Conservation (phyloP, 2,329 filamentous ascomycete species). For the Trichoderma gracile region DNA sequence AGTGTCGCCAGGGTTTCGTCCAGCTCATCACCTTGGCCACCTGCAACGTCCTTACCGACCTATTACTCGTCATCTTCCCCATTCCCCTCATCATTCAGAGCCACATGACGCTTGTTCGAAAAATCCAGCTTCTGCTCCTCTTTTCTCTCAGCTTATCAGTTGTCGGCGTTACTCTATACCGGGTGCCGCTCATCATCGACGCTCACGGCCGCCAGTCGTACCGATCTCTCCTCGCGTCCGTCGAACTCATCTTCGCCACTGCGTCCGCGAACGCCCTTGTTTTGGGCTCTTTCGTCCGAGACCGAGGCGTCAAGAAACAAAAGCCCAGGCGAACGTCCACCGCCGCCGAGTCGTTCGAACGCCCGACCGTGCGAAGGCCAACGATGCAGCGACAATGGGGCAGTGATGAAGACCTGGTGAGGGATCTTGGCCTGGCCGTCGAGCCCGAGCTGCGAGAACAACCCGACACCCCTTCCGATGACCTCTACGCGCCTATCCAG, state of each 20-base stretch:
- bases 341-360: conserved; percentile 63
- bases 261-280: conserved; percentile 86
- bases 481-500: conserved; percentile 42
- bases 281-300: conserved; percentile 87
- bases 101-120: conserved; percentile 73
- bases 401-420: conserved; percentile 87
- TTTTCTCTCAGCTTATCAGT: conserved; percentile 84
- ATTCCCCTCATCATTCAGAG: conserved; percentile 84
- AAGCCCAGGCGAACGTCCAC: conserved; percentile 70
- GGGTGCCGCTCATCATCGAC: conserved; percentile 75
- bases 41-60: conserved; percentile 84
- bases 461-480: conserved; percentile 32
- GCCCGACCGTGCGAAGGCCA: conserved; percentile 44
- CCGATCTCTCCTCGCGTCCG: conserved; percentile 82
- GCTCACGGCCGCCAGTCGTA: conserved; percentile 76
- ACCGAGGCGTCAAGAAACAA: conserved; percentile 84
- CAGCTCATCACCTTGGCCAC: conserved; percentile 89
- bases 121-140: conserved; percentile 73
- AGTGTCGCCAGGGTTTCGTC: conserved; percentile 82
- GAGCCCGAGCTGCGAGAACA: conserved; percentile 52
- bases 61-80: conserved; percentile 84
- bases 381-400: conserved; percentile 70
- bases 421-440: conserved; percentile 72
- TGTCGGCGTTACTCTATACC: conserved; percentile 76
- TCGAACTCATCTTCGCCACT: conserved; percentile 87